A percentile compares a stretch with the other conserved stretches of the same genome.
Evolutionary conservation across 352 stramenopile species (phyloP).

Genomic region (Phytopythium oedochilum): DNA sequence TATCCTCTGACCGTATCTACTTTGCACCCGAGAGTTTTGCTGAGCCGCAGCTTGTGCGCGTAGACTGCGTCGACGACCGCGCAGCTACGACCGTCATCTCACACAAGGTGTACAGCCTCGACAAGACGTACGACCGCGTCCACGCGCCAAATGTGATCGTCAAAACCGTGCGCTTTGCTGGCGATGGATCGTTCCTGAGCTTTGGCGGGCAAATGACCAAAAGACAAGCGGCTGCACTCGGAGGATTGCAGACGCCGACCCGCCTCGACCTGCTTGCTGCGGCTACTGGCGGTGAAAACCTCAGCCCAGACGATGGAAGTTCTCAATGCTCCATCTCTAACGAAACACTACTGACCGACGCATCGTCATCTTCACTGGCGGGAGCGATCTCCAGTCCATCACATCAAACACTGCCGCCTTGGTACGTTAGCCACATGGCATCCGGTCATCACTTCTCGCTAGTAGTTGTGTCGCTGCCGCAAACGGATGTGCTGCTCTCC

Average conservation of each 20-base stretch:
- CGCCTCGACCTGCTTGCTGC: constrained; percentile 30
- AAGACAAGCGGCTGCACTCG: constrained; percentile 31
- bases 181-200: constrained; percentile 22
- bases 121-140: constrained; percentile 53
- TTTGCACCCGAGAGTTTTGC: constrained; percentile 58
- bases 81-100: constrained; percentile 43
- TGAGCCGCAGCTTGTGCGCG: constrained; percentile 58
- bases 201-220: constrained; percentile 42
- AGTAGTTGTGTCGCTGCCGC: constrained; percentile 29
- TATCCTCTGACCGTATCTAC: constrained; percentile 66
- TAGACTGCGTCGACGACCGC: constrained; percentile 46
- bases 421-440: constrained; percentile 52
- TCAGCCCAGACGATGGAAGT: background rate
- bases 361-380: background rate
- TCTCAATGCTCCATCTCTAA: background rate
- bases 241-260: constrained; percentile 11
- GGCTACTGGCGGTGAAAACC: background rate
- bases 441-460: constrained; percentile 62
- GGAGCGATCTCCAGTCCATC: background rate
- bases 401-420: constrained; percentile 7
- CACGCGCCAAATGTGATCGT: constrained; percentile 10
- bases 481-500: constrained; percentile 34
- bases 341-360: constrained; percentile 1
- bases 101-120: constrained; percentile 61
- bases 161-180: background rate